A percentile compares a stretch with the other conserved stretches of the same genome.
Evolutionary conservation across 148 eudicot genomes (phyloP).

Genomic region (Diospyros lotus): DNA sequence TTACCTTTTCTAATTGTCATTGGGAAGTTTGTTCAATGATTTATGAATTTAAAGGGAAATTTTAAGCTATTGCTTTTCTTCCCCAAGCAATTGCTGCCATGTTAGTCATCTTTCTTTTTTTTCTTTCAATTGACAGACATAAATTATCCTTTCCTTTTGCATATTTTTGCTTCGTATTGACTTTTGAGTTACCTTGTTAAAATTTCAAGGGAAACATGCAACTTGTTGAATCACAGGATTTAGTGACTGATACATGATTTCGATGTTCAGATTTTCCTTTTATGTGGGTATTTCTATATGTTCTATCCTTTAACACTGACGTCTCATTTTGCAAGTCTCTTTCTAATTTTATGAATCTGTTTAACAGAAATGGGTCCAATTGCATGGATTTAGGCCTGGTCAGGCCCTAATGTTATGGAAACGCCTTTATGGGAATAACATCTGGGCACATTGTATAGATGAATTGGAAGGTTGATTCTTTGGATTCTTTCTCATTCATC

Average conservation of each 20-base stretch:
- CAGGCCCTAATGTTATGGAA: slow-evolving; percentile 99
- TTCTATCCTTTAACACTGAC: not conserved
- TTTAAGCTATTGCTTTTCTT: no score
- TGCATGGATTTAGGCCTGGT: slow-evolving; percentile 81
- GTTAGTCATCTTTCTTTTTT: no score
- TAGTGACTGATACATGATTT: not conserved
- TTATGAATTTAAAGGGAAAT: no score
- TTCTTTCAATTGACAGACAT: no score
- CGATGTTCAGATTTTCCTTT: not conserved
- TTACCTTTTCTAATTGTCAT: no score
- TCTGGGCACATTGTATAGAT: slow-evolving; percentile 80
- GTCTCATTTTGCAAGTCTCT: not conserved
- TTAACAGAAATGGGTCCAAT: slow-evolving; percentile 80
- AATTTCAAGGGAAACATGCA: not conserved
- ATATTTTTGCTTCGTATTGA: not conserved
- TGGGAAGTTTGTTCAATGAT: no score
- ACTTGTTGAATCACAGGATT: not conserved
- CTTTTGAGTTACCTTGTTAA: not conserved
- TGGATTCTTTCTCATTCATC: not conserved
- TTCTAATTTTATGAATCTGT: slow-evolving; percentile 11
- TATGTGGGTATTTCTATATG: not conserved
- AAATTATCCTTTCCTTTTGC: no score
- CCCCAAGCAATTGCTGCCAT: no score
- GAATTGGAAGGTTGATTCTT: slow-evolving; percentile 72
- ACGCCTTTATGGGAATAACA: slow-evolving; percentile 70